Percentiles rank a stretch among this genome's conserved stretches.
Evolutionary conservation across 495 filamentous ascomycete species (phyloP).

Genomic region (Hyaloscypha finlandica): DNA sequence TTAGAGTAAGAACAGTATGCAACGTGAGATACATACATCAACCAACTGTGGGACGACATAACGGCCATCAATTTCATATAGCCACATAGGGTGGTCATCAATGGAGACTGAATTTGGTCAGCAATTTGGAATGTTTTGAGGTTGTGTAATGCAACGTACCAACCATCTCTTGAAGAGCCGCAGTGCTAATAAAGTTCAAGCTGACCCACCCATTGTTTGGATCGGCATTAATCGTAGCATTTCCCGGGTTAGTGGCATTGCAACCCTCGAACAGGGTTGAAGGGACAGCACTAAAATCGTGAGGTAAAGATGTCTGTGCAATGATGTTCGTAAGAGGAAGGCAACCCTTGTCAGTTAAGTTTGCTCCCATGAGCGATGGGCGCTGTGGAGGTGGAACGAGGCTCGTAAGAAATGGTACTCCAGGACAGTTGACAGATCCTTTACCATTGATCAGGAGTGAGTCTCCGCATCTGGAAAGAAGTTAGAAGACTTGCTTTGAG

Average conservation of each 20-base stretch:
- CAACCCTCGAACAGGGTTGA: conserved; percentile 42
- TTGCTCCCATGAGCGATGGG: conserved; percentile 35
- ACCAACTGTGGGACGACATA: conserved; percentile 45
- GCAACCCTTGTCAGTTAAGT: conserved; percentile 54
- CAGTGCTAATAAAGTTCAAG: conserved; percentile 49
- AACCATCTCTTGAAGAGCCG: conserved; percentile 15
- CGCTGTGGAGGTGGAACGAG: conserved; percentile 38
- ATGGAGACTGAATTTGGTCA: conserved; percentile 43
- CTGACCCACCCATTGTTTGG: conserved; percentile 43
- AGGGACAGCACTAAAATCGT: conserved; percentile 42
- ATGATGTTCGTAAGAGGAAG: conserved; percentile 19
- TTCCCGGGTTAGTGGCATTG: conserved; percentile 39
- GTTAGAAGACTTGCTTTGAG: neutral
- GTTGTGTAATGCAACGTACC: neutral
- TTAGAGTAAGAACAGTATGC: neutral
- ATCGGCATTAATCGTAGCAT: conserved; percentile 42
- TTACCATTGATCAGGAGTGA: conserved; percentile 55
- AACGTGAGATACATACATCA: conserved; percentile 23
- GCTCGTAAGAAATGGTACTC: conserved; percentile 40
- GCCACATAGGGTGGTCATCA: conserved; percentile 45
- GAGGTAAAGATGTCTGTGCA: conserved; percentile 24
- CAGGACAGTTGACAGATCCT: conserved; percentile 51
- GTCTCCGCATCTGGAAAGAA: conserved; percentile 43
- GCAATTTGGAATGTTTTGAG: conserved; percentile 14
- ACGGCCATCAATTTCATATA: conserved; percentile 48